Evolutionary conservation across 129 eudicot species (phyloP), one percentile per base, ranked within the genome.

Genomic region (Glebionis coronaria): DNA sequence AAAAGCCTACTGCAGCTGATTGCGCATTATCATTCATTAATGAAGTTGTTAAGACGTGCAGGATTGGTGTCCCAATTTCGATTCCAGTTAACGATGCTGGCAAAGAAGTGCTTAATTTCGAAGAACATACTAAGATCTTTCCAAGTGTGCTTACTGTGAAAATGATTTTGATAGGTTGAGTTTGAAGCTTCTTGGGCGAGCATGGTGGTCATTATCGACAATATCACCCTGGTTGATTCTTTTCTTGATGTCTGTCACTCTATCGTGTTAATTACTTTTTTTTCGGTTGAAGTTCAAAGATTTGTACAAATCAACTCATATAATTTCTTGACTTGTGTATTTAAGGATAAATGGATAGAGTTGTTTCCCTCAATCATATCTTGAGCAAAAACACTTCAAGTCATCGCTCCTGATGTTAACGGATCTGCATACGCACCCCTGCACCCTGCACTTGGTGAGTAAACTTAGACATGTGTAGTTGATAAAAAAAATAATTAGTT

Each of bases 181-280:
- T 72, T 31, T 29, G 73, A 2, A 65, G 99, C 95, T 13, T 75
- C 93, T 4, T 81, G 94, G 0, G 79, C 79, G 66, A 79, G 83
- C 47, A 82, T 88, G 0, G 90, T 90, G 47, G 95, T 94, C 59
- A 94, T 94, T 10, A 89, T 89, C 79, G 87, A 89, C 49, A 89
- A 95, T 73, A 76, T 94, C 71, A 94, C 89, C 63, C 73, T 94
- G n/a, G 99, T 94, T 51, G 99, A 90, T 79, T 93, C 95, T 16
- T 90, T 94, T 81, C 82, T 94, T 54, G 90, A 94, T 83, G 99
- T 94, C 84, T 75, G 88, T 83, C 38, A 27, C 50, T 15, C 2
- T 1, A 21, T 27, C 65, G 11, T 65, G 59, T 60, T 71, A 49
- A 1, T 8, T 61, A 21, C 4, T 61, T 68, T 60, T 49, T 44